phyloP scores from a whole-genome alignment of 352 stramenopile genomes.

The Thalassiosira livingstoniorum region DNA sequence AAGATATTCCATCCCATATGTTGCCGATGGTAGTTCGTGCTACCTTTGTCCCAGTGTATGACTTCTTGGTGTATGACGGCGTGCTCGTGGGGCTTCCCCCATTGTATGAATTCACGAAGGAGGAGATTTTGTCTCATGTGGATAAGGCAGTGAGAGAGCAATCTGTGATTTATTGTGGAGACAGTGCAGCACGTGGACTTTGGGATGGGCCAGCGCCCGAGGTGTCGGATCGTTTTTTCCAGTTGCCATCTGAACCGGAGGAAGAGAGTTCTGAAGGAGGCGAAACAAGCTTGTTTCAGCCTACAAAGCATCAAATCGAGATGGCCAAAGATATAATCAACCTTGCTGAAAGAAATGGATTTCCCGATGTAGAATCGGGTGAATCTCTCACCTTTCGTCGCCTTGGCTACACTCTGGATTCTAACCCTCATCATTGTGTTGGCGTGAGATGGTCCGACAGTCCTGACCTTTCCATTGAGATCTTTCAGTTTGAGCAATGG shows the following conservation, averaged over 20 bases:
- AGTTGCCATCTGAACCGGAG: not conserved
- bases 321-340: constrained; percentile 24
- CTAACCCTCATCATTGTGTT: constrained; percentile 22
- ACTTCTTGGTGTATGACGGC: constrained; percentile 41
- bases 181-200: constrained; percentile 14
- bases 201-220: constrained; percentile 33
- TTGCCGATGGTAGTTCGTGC: constrained; percentile 20
- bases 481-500: constrained; percentile 26
- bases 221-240: not conserved
- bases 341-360: constrained; percentile 17
- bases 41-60: constrained; percentile 41
- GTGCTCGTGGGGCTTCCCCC: constrained; percentile 17
- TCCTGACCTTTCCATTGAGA: not conserved
- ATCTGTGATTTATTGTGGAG: constrained; percentile 31
- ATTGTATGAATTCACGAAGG: constrained; percentile 7
- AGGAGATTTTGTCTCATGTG: constrained; percentile 21
- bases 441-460: constrained; percentile 12
- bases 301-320: constrained; percentile 10
- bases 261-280: not conserved
- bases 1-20: not conserved
- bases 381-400: constrained; percentile 5
- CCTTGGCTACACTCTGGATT: constrained; percentile 18
- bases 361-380: not conserved
- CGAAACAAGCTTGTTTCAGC: not conserved
- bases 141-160: constrained; percentile 23